A percentile compares a stretch with the other conserved stretches of the same genome.
phyloP scores from a whole-genome alignment of 768 basidiomycete species.

The Serendipita sp. region DNA sequence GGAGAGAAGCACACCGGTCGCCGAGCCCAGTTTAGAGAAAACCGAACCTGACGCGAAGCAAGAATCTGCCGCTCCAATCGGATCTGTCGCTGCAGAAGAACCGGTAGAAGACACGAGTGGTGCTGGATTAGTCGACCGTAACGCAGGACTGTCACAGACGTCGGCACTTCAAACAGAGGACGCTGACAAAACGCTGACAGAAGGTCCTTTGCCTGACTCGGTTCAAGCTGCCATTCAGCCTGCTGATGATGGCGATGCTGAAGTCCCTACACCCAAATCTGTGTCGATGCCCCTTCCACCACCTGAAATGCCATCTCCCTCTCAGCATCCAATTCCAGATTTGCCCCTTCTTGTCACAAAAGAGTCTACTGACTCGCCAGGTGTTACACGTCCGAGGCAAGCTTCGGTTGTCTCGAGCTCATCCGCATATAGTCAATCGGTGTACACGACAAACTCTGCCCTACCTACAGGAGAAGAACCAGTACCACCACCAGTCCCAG shows the following conservation, averaged over 20 bases:
- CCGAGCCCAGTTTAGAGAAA: background rate
- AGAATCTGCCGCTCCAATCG: background rate
- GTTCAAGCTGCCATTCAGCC: background rate
- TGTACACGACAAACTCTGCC: constrained; percentile 1
- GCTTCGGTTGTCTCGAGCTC: background rate
- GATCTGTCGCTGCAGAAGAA: background rate
- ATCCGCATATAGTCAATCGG: background rate
- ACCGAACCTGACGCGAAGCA: background rate
- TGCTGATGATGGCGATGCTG: background rate
- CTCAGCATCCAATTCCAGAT: background rate
- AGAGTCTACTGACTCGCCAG: background rate
- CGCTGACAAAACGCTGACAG: background rate
- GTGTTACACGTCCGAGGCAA: background rate
- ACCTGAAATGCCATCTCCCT: background rate
- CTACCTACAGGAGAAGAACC: background rate
- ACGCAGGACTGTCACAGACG: background rate
- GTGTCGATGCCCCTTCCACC: background rate
- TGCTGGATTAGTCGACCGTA: background rate
- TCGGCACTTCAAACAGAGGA: background rate
- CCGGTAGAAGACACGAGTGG: background rate
- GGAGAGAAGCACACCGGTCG: background rate
- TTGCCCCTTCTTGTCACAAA: background rate
- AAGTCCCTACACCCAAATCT: constrained; percentile 4
- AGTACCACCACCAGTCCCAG: background rate
- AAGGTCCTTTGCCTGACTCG: background rate